Percentiles rank a stretch among this genome's conserved stretches.
phyloP scores from a whole-genome alignment of 306 rosid genomes.

The Fagus crenata region DNA sequence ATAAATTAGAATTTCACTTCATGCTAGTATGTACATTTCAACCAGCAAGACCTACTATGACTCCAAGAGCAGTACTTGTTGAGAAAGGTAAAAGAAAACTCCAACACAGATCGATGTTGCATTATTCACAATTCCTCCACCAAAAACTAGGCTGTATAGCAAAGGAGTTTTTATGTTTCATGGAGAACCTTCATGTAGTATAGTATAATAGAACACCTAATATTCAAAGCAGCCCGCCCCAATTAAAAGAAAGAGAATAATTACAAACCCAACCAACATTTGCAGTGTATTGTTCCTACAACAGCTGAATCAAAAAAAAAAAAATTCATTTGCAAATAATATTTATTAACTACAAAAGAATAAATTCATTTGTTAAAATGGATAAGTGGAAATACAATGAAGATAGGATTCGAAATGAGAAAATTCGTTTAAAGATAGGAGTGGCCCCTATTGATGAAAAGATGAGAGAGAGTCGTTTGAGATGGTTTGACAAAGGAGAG shows the following conservation, averaged over 20 bases:
- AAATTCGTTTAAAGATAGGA: too few species aligned
- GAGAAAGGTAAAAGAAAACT: conserved; percentile 74
- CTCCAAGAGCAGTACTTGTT: conserved; percentile 75
- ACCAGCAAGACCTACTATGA: conserved; percentile 28
- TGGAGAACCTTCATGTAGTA: conserved; percentile 62
- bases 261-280: conserved; percentile 51
- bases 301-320: conserved; percentile 50
- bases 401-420: too few species aligned
- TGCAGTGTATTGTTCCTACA: conserved; percentile 78
- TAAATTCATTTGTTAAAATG: background rate
- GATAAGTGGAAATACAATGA: too few species aligned
- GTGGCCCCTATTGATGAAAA: too few species aligned
- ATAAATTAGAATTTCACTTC: background rate
- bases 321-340: conserved; percentile 18
- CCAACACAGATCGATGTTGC: conserved; percentile 59
- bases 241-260: conserved; percentile 22
- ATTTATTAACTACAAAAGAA: background rate
- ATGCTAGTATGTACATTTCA: background rate
- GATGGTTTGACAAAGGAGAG: too few species aligned
- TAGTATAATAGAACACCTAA: conserved; percentile 6
- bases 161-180: conserved; percentile 71
- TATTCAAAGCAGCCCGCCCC: conserved; percentile 10
- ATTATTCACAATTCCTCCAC: conserved; percentile 95
- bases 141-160: conserved; percentile 87
- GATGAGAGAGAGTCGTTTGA: too few species aligned